These are phyloP conservation scores for Phalaenopsis aphrodite DNA, from an alignment of 106 monocot species.

Conservation along the genomic window DNA sequence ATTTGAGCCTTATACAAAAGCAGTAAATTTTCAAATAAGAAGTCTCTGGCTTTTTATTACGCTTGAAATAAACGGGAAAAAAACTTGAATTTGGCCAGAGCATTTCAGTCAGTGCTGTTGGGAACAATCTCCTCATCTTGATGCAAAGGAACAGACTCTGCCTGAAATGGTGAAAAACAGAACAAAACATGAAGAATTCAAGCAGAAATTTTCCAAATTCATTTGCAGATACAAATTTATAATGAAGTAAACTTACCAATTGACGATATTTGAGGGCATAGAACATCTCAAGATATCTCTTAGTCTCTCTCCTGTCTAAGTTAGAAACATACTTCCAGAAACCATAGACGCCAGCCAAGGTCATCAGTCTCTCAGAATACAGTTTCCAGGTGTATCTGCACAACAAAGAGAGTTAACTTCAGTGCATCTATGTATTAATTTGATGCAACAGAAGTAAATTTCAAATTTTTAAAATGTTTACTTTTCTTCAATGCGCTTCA, in stretches of 20 bases:
- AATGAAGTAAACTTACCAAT: constrained; percentile 10
- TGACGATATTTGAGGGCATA: constrained; percentile 39
- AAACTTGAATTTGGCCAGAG: no score
- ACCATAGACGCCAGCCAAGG: constrained; percentile 34
- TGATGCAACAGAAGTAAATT: no score
- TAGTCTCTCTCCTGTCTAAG: constrained; percentile 30
- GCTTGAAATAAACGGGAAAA: no score
- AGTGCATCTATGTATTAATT: no score
- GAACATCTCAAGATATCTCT: constrained; percentile 40
- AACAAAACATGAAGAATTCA: no score
- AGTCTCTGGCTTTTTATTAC: no score
- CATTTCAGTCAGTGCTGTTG: no score
- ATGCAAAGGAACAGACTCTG: neutral
- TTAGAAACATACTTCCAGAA: constrained; percentile 42
- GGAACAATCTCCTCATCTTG: neutral
- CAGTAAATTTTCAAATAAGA: no score
- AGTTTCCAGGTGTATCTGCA: constrained; percentile 36
- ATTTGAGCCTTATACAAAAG: no score
- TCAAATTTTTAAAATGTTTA: neutral
- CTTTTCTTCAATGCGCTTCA: constrained; percentile 31
- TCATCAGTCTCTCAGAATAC: constrained; percentile 41
- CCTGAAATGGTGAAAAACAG: neutral
- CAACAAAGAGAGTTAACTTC: neutral
- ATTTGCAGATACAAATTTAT: neutral
- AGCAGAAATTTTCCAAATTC: no score